Evolutionary conservation across 352 stramenopile genomes (phyloP), one percentile per base, ranked within the genome.

Genomic region (Globisporangium middletonii): DNA sequence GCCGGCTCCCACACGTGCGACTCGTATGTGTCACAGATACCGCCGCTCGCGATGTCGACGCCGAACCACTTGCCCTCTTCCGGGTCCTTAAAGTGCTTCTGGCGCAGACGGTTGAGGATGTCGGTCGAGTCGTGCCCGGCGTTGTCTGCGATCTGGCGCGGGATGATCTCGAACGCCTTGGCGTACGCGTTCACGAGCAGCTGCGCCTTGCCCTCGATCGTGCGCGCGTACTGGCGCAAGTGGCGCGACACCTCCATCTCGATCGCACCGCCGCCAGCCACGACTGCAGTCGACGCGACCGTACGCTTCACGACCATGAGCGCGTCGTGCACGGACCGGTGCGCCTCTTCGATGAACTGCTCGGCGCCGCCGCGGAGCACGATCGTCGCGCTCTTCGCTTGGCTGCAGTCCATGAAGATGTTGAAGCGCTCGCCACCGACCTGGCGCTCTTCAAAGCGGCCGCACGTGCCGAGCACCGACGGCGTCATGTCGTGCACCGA

Each of bases 371-470:
- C 97, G 57, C 97, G 91, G 26, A 99, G 79, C 37, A 99, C 83
- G 64, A 99, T 98, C 19, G 97, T 99, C 19, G 93, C 88, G 33
- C 95, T 99, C 65, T 98, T 93, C 48, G 92, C 81, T 47, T 94
- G 74, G 2, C 90, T 91, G 77, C 97, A 99, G 48, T 97, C 86
- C 56, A 95, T 98, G 74, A 99, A 99, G 50, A 99, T 85, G 71
- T 99, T 99, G 86, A 98, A 99, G 53, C 97, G 79, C 71, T 99
- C 96, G 61, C 97, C 94, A 48, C 97, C 97, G 38, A 99, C 89
- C 74, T 98, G 96, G 41, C 83, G 90, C 77, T 99, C 97, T 71
- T 99, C 97, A 65, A 99, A 99, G 26, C 83, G 65, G 11, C 83
- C 95, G 69, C 97, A 99, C 42, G 79, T 96, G 44, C 97, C 97